These are phyloP conservation scores for Leucosporidium yakuticum DNA, from an alignment of 768 basidiomycete species.

Conservation along the genomic window DNA sequence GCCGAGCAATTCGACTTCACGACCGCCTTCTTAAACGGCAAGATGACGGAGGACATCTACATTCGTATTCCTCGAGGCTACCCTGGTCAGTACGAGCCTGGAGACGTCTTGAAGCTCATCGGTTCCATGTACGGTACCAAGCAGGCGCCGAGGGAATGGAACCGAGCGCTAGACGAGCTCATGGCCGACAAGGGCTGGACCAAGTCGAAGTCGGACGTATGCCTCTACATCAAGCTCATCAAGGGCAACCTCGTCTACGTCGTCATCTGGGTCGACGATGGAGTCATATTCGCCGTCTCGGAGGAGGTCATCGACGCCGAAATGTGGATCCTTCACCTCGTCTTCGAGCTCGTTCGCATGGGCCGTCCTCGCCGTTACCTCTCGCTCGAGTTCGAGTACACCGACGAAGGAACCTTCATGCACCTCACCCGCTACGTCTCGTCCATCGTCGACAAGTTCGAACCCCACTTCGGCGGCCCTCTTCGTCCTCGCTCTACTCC, in stretches of 20 bases:
- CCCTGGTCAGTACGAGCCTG: neutral
- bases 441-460: neutral
- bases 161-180: neutral
- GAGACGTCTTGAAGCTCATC: neutral
- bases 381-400: slow-evolving; percentile 16
- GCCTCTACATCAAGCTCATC: neutral
- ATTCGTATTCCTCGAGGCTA: neutral
- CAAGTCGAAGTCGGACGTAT: neutral
- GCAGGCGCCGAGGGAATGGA: slow-evolving; percentile 7
- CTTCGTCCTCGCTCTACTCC: slow-evolving; percentile 33
- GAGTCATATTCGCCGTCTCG: no score
- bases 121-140: slow-evolving; percentile 5
- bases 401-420: slow-evolving; percentile 27
- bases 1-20: no score
- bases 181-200: neutral
- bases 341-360: no score
- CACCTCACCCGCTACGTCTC: neutral
- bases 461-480: slow-evolving; percentile 40
- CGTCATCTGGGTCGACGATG: no score
- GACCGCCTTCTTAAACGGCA: slow-evolving; percentile 13
- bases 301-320: no score
- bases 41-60: slow-evolving; percentile 11
- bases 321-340: no score
- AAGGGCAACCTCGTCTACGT: slow-evolving; percentile 34
- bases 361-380: slow-evolving; percentile 23